Conservation (phyloP, 306 rosid species). For the Citrullus colocynthis region DNA sequence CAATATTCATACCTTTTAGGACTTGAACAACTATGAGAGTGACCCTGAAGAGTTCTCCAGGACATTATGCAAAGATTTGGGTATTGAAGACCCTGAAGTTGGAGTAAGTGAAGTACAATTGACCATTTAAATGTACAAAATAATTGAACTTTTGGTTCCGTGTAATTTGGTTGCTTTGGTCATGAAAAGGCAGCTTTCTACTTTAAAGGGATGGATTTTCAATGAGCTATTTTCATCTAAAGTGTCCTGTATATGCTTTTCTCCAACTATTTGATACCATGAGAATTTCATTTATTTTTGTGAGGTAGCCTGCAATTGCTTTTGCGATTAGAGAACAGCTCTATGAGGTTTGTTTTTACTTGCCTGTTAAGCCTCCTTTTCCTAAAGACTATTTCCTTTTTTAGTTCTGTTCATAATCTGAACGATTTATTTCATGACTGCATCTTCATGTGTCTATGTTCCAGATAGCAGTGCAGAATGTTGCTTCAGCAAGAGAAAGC, state of each 20-base stretch:
- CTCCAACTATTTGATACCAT: not conserved
- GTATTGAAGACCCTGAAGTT: constrained; percentile 81
- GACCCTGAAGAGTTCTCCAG: constrained; percentile 94
- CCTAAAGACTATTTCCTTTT: not conserved
- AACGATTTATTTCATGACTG: not conserved
- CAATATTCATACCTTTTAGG: constrained; percentile 31
- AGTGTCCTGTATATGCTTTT: not conserved
- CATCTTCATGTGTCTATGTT: constrained; percentile 9
- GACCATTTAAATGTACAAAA: not conserved
- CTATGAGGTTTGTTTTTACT: constrained; percentile 45
- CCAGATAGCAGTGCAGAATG: constrained; percentile 78
- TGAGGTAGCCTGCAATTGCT: constrained; percentile 85
- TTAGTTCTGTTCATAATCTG: not conserved
- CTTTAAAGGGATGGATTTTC: not conserved
- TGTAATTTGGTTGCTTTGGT: not conserved
- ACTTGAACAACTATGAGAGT: constrained; percentile 87
- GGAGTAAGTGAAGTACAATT: constrained; percentile 49
- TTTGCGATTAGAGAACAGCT: constrained; percentile 81
- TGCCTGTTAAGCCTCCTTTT: constrained; percentile 5
- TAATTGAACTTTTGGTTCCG: not conserved
- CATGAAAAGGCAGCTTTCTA: not conserved
- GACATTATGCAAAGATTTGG: constrained; percentile 74
- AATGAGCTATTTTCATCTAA: not conserved
- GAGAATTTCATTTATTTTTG: constrained; percentile 2
- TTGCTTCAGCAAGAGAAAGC: constrained; percentile 82